Evolutionary conservation across 176 grass and related monocot species (phyloP).

Genomic region (Elymus sibiricus): DNA sequence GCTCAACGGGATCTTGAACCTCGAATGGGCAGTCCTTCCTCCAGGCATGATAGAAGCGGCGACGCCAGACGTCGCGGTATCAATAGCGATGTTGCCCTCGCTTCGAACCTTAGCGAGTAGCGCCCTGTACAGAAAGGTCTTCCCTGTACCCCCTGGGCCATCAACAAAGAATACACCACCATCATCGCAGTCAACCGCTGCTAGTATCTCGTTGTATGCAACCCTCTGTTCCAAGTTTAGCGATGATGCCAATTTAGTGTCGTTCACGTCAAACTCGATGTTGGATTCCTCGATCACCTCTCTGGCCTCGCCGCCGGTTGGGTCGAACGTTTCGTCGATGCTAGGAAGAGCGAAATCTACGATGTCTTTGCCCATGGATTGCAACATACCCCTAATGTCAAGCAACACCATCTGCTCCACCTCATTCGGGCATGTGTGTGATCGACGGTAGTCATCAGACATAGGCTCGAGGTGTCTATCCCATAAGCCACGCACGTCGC

Average conservation of each 20-base stretch:
- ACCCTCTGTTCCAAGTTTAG: neutral
- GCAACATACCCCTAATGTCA: too few species aligned
- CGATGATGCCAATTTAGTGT: neutral
- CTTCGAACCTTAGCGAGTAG: neutral
- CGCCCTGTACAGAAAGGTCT: too few species aligned
- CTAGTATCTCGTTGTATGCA: neutral
- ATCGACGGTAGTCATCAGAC: too few species aligned
- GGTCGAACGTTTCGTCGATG: neutral
- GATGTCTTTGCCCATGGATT: neutral
- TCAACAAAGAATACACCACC: neutral
- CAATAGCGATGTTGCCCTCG: neutral
- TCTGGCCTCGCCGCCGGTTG: fast-evolving
- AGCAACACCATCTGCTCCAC: too few species aligned
- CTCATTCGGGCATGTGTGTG: too few species aligned
- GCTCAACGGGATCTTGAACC: neutral
- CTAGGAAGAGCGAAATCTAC: neutral
- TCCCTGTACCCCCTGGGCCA: neutral
- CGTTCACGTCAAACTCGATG: neutral
- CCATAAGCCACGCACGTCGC: too few species aligned
- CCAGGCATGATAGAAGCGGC: neutral
- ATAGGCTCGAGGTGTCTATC: too few species aligned
- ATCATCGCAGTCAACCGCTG: neutral
- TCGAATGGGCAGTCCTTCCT: neutral
- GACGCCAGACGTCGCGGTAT: neutral
- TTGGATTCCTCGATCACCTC: neutral